Percentiles rank a stretch among this genome's conserved stretches.
These are phyloP conservation scores for Capronia epimyces DNA, from an alignment of 2,329 filamentous ascomycete species.

Conservation along the genomic window DNA sequence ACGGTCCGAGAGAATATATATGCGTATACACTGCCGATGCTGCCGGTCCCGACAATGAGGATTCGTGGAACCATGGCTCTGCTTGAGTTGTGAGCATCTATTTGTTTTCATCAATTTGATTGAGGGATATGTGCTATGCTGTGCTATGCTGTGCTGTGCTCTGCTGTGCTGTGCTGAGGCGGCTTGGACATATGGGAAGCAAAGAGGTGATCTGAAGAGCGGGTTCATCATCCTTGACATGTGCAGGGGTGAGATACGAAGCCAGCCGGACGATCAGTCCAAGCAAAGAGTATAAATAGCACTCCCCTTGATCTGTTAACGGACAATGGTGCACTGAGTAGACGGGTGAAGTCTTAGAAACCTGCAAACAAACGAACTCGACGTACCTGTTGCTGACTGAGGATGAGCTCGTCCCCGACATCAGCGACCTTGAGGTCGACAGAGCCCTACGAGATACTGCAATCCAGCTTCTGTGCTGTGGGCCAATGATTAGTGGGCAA, in stretches of 20 bases:
- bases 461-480: background rate
- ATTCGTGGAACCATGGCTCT: constrained; percentile 27
- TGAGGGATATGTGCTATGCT: background rate
- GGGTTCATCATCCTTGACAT: too few relatives aligned
- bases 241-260: too few relatives aligned
- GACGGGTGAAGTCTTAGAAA: too few relatives aligned
- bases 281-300: too few relatives aligned
- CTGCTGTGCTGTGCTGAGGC: too few relatives aligned
- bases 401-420: background rate
- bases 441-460: background rate
- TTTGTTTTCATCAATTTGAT: background rate
- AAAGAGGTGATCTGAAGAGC: too few relatives aligned
- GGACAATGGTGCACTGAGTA: too few relatives aligned
- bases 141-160: too few relatives aligned
- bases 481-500: background rate
- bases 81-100: background rate
- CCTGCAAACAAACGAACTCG: background rate
- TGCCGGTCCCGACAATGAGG: constrained; percentile 34
- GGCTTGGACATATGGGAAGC: too few relatives aligned
- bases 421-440: background rate
- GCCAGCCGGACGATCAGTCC: too few relatives aligned
- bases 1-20: constrained; percentile 31
- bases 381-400: background rate
- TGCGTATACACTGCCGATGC: constrained; percentile 32
- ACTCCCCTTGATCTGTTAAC: too few relatives aligned